phyloP scores from a whole-genome alignment of 2,329 filamentous ascomycete species.

The Hymenoscyphus linearis region DNA sequence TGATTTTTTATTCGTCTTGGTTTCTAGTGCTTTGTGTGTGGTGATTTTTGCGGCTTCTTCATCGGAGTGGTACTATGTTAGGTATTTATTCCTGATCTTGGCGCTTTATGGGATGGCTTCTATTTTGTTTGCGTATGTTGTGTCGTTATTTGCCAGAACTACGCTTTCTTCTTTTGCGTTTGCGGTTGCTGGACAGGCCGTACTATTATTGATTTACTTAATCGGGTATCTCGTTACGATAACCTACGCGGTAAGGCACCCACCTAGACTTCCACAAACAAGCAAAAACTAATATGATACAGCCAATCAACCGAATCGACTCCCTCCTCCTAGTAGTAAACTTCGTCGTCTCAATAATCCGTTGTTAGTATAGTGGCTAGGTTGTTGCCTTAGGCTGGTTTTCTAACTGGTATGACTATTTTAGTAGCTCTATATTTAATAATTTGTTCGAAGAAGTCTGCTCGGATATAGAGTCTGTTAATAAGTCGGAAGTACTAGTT shows the following conservation, averaged over 20 bases:
- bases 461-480: too few species aligned
- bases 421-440: too few species aligned
- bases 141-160: conserved; percentile 73
- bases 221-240: conserved; percentile 67
- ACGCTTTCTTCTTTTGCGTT: conserved; percentile 83
- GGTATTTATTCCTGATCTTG: conserved; percentile 77
- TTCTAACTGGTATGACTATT: too few species aligned
- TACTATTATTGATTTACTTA: conserved; percentile 66
- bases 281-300: conserved; percentile 2
- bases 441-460: too few species aligned
- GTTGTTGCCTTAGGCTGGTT: too few species aligned
- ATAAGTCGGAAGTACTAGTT: too few species aligned
- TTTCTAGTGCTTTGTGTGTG: conserved; percentile 59
- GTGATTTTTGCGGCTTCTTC: conserved; percentile 64
- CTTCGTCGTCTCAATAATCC: conserved; percentile 68
- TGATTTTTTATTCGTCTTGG: conserved; percentile 70
- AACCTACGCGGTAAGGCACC: conserved; percentile 54
- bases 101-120: conserved; percentile 76
- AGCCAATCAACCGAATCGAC: conserved; percentile 63
- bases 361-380: too few species aligned
- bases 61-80: conserved; percentile 67
- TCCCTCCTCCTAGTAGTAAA: conserved; percentile 62
- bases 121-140: conserved; percentile 69
- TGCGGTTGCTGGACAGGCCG: conserved; percentile 69
- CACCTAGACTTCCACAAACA: not conserved